Evolutionary conservation across 2,329 filamentous ascomycete species (phyloP).

Genomic region (Stagonosporopsis chrysanthemi): DNA sequence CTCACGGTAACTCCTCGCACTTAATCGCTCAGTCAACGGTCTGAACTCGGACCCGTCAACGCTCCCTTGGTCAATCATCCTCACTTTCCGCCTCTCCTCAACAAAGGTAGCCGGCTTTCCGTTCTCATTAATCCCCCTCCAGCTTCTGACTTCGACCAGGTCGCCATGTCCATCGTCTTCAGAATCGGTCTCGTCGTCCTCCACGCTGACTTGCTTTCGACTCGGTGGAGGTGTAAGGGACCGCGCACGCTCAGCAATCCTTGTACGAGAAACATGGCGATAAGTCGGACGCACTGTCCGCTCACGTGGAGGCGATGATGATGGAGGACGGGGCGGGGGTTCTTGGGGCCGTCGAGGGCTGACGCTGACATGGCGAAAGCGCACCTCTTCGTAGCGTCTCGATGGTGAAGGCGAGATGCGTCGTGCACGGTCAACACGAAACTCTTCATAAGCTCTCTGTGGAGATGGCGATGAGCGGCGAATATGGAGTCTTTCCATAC

Average conservation of each 20-base stretch:
- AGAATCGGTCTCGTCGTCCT: constrained; percentile 37
- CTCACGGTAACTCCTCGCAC: constrained; percentile 13
- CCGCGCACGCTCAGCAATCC: constrained; percentile 10
- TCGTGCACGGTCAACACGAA: constrained; percentile 27
- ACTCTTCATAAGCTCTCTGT: constrained; percentile 22
- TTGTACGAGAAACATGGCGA: constrained; percentile 24
- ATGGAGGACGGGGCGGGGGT: constrained; percentile 4
- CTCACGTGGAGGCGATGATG: constrained; percentile 15
- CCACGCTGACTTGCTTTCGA: constrained; percentile 23
- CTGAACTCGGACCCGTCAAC: constrained; percentile 11
- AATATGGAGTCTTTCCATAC: constrained; percentile 31
- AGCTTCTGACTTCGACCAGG: constrained; percentile 32
- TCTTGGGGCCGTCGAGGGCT: constrained; percentile 14
- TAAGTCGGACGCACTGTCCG: constrained; percentile 17
- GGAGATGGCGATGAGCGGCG: constrained; percentile 24
- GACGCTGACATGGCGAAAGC: constrained; percentile 25
- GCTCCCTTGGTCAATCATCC: constrained; percentile 14
- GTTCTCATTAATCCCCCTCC: constrained; percentile 40
- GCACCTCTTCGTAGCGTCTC: constrained; percentile 20
- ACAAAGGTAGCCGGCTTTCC: constrained; percentile 37
- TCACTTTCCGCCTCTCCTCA: constrained; percentile 29
- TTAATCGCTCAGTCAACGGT: constrained; percentile 12
- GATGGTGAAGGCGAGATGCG: constrained; percentile 27
- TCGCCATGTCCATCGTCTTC: constrained; percentile 31
- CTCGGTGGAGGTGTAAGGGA: constrained; percentile 18